Percentiles rank a stretch among this genome's conserved stretches.
Evolutionary conservation across 495 filamentous ascomycete species (phyloP).

Genomic region (Penicillium longicatenatum): DNA sequence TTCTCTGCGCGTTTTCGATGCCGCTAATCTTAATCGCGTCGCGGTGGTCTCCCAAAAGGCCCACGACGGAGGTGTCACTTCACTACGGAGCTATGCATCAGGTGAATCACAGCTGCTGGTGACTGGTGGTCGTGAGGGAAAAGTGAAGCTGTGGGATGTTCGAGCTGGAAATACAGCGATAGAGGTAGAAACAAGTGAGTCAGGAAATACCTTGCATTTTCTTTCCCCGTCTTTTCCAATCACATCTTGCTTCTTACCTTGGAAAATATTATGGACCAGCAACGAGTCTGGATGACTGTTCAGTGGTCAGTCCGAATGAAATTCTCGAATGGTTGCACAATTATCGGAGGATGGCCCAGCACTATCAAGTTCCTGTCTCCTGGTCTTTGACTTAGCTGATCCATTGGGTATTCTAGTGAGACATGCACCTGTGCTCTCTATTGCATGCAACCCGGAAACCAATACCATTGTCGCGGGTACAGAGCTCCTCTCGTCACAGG

Average conservation of each 20-base stretch:
- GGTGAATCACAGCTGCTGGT: constrained; percentile 34
- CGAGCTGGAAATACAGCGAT: constrained; percentile 36
- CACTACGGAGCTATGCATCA: constrained; percentile 37
- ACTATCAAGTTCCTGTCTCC: neutral
- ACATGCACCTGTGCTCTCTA: constrained; percentile 62
- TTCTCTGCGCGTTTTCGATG: constrained; percentile 53
- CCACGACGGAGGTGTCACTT: constrained; percentile 49
- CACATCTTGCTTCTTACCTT: neutral
- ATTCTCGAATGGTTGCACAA: too few relatives aligned
- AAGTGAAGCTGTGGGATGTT: constrained; percentile 50
- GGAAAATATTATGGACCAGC: neutral
- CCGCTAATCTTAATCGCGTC: constrained; percentile 36
- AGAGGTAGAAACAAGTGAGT: constrained; percentile 46
- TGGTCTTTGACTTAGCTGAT: neutral
- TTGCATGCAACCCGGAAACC: constrained; percentile 60
- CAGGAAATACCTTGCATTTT: neutral
- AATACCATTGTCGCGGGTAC: constrained; percentile 74
- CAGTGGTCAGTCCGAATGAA: too few relatives aligned
- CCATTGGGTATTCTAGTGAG: constrained; percentile 32
- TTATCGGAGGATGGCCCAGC: too few relatives aligned
- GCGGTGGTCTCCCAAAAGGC: constrained; percentile 34
- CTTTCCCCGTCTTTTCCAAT: constrained; percentile 9
- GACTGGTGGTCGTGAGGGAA: constrained; percentile 53
- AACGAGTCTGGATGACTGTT: too few relatives aligned
- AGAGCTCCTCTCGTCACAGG: constrained; percentile 72